Percentiles rank a stretch among this genome's conserved stretches.
Evolutionary conservation across 2,329 filamentous ascomycete species (phyloP).

Genomic region (Pleochaeta shiraiana): DNA sequence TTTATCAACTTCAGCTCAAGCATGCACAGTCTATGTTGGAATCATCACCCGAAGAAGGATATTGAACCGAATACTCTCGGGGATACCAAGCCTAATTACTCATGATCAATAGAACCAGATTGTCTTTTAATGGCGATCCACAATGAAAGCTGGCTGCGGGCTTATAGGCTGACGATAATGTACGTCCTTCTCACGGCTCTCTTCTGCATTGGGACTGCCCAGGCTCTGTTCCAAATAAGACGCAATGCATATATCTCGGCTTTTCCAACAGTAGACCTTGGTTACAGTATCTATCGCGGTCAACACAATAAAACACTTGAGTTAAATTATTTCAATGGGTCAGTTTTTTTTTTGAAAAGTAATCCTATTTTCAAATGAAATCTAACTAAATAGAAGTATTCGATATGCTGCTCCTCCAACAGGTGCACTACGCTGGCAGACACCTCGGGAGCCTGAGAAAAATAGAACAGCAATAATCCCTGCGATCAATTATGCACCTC

Average conservation of each 20-base stretch:
- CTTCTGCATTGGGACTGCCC: background rate
- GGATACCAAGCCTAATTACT: too few relatives aligned
- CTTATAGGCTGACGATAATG: background rate
- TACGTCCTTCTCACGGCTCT: background rate
- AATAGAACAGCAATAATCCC: conserved; percentile 15
- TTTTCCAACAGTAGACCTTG: conserved; percentile 4
- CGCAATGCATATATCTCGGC: background rate
- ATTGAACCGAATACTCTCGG: too few relatives aligned
- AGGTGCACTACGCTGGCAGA: conserved; percentile 23
- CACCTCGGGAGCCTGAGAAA: conserved; percentile 17
- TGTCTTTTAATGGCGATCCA: too few relatives aligned
- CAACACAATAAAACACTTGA: background rate
- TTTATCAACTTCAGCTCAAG: too few relatives aligned
- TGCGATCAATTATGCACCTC: conserved; percentile 9
- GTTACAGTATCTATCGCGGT: conserved; percentile 4
- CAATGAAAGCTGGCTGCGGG: background rate
- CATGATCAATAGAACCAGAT: too few relatives aligned
- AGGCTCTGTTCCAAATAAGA: background rate
- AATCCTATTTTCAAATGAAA: too few relatives aligned
- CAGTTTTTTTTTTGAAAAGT: background rate
- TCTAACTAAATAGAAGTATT: conserved; percentile 17
- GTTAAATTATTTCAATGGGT: conserved; percentile 5
- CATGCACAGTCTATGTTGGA: too few relatives aligned
- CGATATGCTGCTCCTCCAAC: conserved; percentile 23
- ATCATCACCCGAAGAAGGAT: too few relatives aligned